Evolutionary conservation across 2,329 filamentous ascomycete species (phyloP), one percentile per base, ranked within the genome.

Genomic region (Colletotrichum sp.): DNA sequence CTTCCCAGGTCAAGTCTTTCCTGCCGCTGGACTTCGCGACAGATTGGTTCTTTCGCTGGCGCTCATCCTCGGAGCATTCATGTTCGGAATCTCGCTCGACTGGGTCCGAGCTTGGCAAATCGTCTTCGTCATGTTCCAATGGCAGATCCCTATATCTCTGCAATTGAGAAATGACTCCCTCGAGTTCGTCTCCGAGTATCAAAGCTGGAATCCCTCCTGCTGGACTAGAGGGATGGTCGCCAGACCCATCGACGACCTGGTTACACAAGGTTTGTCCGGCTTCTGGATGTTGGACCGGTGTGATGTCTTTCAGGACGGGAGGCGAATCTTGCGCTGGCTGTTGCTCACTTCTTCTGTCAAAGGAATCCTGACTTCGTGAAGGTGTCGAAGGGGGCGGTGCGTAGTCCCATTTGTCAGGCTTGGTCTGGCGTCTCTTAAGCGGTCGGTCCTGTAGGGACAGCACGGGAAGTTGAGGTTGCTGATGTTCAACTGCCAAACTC

Each of bases 161-260:
- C 61, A 92, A 86, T 78, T 93, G 87, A 36, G 88, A 83, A 72
- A 97, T 95, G 68, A 90, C 89, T 43, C 90, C 84, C 36, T 93
- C 89, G 11, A 96, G 84, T 33, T 90, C 90, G 77, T 94, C 92
- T 36, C 77, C 51, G 15, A 57, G 43, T 77, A 27, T 29, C 16
- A 59, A 43, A 6, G n/a, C 33, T 15, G 51, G 58, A 33, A n/a
- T 34, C 11, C 61, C 69, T 7, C 27, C 16, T 11, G 16, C 27
- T 18, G 33, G 8, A 8, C 15, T 55, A 24, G 24, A 27, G 4
- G 4, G 31, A 9, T 61, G 62, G 9, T 36, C 24, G 7, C 57
- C 21, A 13, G 11, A 12, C 16, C 31, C 31, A 15, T 29, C 18
- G 16, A 16, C 8, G 7, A 16, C 9, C 27, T 43, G 58, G 7